Percentiles rank a stretch among this genome's conserved stretches.
Conservation (phyloP, 2,329 filamentous ascomycete genomes). For the Colletotrichum trifolii region DNA sequence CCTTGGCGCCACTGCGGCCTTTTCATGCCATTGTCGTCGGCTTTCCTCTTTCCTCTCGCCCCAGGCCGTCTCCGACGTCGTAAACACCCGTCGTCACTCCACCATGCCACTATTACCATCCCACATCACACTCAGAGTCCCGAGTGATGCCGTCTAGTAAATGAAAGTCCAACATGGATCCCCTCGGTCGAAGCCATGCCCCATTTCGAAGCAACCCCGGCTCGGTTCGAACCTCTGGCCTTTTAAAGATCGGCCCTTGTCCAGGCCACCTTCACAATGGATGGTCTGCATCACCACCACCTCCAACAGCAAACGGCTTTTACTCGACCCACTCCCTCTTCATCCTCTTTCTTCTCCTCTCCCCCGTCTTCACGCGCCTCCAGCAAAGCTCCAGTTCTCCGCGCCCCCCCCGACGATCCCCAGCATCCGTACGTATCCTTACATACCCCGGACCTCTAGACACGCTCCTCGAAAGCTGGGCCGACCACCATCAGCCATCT, state of each 20-base stretch:
- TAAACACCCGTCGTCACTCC: constrained; percentile 23
- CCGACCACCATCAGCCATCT: constrained; percentile 27
- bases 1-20: constrained; percentile 1
- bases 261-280: constrained; percentile 13
- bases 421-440: constrained; percentile 12
- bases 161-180: constrained; percentile 23
- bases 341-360: constrained; percentile 10
- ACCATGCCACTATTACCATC: constrained; percentile 30
- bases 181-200: constrained; percentile 21
- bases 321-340: constrained; percentile 35
- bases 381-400: constrained; percentile 32
- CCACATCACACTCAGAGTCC: constrained; percentile 23
- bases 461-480: constrained; percentile 10
- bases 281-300: constrained; percentile 18
- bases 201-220: constrained; percentile 23
- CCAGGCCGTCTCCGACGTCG: constrained; percentile 19
- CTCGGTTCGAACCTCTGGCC: constrained; percentile 14
- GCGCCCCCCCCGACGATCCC: constrained; percentile 10
- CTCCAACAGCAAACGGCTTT: constrained; percentile 1
- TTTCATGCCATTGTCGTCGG: constrained; percentile 7
- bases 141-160: neutral
- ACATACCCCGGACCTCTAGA: constrained; percentile 34
- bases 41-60: constrained; percentile 4
- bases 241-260: constrained; percentile 34
- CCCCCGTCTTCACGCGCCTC: neutral